Percentiles rank a stretch among this genome's conserved stretches.
phyloP scores from a whole-genome alignment of 1,284 basidiomycete species.

The Cryptococcus jaspeensis region DNA sequence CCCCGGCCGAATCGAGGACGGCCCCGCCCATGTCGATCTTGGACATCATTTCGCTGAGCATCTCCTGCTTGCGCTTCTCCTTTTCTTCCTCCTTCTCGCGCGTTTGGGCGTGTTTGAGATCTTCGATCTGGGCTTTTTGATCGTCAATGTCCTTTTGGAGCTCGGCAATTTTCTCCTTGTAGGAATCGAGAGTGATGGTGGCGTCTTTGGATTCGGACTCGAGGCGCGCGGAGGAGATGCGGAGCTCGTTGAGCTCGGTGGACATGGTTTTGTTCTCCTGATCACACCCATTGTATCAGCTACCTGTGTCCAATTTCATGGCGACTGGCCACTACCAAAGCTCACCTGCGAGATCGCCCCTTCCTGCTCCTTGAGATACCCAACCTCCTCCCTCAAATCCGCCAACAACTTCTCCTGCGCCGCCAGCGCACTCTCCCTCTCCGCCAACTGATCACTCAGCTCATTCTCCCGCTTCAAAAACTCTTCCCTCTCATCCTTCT shows the following conservation, averaged over 20 bases:
- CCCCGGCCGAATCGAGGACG: slow-evolving; percentile 30
- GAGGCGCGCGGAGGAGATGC: slow-evolving; percentile 85
- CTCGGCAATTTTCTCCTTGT: slow-evolving; percentile 93
- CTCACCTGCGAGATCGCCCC: slow-evolving; percentile 67
- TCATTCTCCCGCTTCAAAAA: slow-evolving; percentile 97
- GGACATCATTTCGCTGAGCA: slow-evolving; percentile 99
- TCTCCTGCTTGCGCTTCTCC: slow-evolving; percentile 98
- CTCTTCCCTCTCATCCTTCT: slow-evolving; percentile 96
- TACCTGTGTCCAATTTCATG: no score
- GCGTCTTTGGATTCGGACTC: slow-evolving; percentile 96
- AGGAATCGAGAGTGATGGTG: slow-evolving; percentile 89
- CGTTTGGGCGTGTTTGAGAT: slow-evolving; percentile 76
- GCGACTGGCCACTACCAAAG: slow-evolving; percentile 1
- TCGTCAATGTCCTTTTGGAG: slow-evolving; percentile 87
- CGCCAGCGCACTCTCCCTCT: slow-evolving; percentile 70
- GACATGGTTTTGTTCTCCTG: slow-evolving; percentile 88
- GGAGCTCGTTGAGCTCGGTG: slow-evolving; percentile 79
- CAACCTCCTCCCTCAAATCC: slow-evolving; percentile 80
- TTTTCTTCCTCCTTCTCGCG: slow-evolving; percentile 94
- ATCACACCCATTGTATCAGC: not conserved
- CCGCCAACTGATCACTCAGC: slow-evolving; percentile 86
- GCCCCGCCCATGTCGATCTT: slow-evolving; percentile 75
- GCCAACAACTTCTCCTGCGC: slow-evolving; percentile 59
- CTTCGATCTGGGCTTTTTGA: slow-evolving; percentile 74
- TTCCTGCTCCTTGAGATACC: slow-evolving; percentile 91